Conservation (phyloP, 2,329 filamentous ascomycete species). For the Clonostachys byssicola region DNA sequence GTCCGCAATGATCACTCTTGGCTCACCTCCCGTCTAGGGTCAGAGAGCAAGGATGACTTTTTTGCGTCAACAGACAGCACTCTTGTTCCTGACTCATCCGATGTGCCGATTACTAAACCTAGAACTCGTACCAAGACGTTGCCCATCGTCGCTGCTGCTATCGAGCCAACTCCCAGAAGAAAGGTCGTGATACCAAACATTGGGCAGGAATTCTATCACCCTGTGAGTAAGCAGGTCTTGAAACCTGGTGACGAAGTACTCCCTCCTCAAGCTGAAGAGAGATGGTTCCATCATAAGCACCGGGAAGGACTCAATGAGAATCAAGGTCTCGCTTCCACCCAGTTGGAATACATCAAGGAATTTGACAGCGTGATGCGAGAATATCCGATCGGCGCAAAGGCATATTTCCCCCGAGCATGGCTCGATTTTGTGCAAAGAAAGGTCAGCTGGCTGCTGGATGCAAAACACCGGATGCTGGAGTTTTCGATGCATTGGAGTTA, state of each 20-base stretch:
- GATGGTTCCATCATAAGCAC: conserved; percentile 56
- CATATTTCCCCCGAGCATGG: conserved; percentile 48
- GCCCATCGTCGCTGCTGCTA: conserved; percentile 10
- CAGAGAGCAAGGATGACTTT: conserved; percentile 18
- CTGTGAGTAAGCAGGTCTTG: conserved; percentile 48
- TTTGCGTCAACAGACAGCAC: conserved; percentile 7
- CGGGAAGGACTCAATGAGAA: conserved; percentile 53
- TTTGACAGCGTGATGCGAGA: conserved; percentile 53
- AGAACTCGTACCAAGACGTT: background rate
- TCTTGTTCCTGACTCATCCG: conserved; percentile 1
- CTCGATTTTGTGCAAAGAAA: conserved; percentile 46
- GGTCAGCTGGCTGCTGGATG: conserved; percentile 45
- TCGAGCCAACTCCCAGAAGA: background rate
- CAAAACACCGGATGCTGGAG: conserved; percentile 42
- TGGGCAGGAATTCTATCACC: conserved; percentile 50
- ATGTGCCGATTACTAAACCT: conserved; percentile 3
- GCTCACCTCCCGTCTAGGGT: conserved; percentile 34
- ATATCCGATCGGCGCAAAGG: conserved; percentile 44
- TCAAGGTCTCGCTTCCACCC: conserved; percentile 45
- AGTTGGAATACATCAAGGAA: conserved; percentile 54
- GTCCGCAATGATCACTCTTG: conserved; percentile 41
- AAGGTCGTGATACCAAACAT: conserved; percentile 42
- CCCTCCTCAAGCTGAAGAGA: conserved; percentile 35
- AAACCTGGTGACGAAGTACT: conserved; percentile 43
- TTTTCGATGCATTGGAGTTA: conserved; percentile 51